A percentile compares a stretch with the other conserved stretches of the same genome.
These are phyloP conservation scores for Trichoderma harzianum DNA, from an alignment of 2,329 filamentous ascomycete genomes.

Conservation along the genomic window DNA sequence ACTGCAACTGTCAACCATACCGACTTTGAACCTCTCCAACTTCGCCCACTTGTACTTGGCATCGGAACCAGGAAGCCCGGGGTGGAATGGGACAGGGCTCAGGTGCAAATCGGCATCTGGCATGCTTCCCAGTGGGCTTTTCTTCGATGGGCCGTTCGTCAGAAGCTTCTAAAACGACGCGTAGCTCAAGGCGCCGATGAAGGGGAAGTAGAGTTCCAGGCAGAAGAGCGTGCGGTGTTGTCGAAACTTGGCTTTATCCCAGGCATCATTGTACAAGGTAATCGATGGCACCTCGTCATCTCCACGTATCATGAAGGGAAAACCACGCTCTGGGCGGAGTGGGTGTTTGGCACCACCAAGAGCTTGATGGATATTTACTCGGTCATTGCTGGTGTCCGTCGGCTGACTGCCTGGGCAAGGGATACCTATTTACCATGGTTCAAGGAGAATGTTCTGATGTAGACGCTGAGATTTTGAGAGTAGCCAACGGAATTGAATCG, in stretches of 20 bases:
- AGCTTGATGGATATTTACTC: constrained; percentile 16
- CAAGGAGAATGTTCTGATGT: background rate
- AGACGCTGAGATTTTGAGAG: background rate
- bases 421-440: background rate
- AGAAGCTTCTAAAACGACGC: background rate
- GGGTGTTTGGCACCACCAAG: background rate
- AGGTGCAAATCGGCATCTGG: constrained; percentile 2
- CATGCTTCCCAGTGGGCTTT: background rate
- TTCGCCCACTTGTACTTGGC: background rate
- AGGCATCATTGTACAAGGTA: background rate
- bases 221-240: background rate
- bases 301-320: background rate
- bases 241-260: constrained; percentile 1
- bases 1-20: constrained; percentile 18
- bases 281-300: background rate
- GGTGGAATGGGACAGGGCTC: background rate
- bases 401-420: background rate
- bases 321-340: background rate
- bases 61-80: background rate
- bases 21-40: background rate
- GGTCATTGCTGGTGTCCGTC: background rate
- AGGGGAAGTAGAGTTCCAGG: background rate
- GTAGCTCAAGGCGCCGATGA: background rate
- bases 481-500: background rate
- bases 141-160: background rate